Evolutionary conservation across 2,329 filamentous ascomycete genomes (phyloP).

Genomic region (Alternaria novae-zelandiae): DNA sequence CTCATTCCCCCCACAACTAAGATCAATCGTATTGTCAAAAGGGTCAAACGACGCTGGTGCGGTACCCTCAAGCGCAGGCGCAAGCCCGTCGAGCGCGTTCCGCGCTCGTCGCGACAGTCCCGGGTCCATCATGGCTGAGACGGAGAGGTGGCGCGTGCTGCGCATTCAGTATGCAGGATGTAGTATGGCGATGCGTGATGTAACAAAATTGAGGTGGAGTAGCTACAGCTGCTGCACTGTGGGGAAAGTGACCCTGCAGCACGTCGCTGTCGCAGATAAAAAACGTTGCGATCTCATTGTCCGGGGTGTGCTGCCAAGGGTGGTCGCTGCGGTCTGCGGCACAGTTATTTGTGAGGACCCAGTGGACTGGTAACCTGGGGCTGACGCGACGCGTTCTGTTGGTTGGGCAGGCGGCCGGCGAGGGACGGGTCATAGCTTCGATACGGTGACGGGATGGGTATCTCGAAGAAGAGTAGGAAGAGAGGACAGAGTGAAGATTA

Average conservation of each 20-base stretch:
- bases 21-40: constrained; percentile 23
- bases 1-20: constrained; percentile 37
- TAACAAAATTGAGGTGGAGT: no score
- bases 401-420: not conserved
- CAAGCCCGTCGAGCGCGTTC: constrained; percentile 22
- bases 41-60: not conserved
- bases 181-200: not conserved
- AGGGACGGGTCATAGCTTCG: not conserved
- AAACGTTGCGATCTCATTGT: not conserved
- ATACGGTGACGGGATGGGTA: not conserved
- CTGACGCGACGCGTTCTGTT: constrained; percentile 4
- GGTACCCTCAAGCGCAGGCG: not conserved
- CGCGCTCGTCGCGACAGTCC: constrained; percentile 35
- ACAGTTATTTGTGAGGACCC: constrained; percentile 10
- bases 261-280: not conserved
- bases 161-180: not conserved
- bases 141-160: constrained; percentile 1
- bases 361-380: constrained; percentile 11
- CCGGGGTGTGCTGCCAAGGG: constrained; percentile 4
- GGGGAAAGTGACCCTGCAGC: not conserved
- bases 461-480: not conserved
- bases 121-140: constrained; percentile 26
- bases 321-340: constrained; percentile 8
- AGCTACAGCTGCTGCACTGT: not conserved
- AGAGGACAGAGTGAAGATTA: not conserved